A percentile compares a stretch with the other conserved stretches of the same genome.
Conservation (phyloP, 768 basidiomycete species). For the Galerina marginata region DNA sequence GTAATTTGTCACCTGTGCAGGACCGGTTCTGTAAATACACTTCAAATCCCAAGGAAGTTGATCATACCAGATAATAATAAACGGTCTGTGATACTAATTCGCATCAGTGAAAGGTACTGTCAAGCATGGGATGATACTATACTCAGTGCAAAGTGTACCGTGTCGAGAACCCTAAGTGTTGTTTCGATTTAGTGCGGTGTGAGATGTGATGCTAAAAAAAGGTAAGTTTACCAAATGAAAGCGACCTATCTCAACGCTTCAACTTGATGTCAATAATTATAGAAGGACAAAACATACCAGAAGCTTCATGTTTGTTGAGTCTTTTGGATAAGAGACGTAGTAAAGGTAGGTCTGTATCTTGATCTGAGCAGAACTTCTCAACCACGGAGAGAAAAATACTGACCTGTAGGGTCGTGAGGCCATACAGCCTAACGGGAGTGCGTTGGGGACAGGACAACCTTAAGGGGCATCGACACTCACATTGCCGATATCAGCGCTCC, state of each 20-base stretch:
- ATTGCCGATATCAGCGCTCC: constrained; percentile 39
- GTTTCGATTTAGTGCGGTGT: not conserved
- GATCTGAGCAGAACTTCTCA: not conserved
- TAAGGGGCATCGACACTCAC: constrained; percentile 23
- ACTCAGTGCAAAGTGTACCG: constrained; percentile 37
- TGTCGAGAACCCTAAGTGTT: constrained; percentile 33
- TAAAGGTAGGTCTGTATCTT: constrained; percentile 38
- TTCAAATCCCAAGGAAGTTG: too few species aligned
- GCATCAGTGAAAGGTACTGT: not conserved
- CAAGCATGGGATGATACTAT: not conserved
- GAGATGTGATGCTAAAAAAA: not conserved
- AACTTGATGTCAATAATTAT: not conserved
- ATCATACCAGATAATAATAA: constrained; percentile 44
- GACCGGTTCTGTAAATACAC: not conserved
- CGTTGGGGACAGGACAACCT: constrained; percentile 14
- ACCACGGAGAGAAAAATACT: not conserved
- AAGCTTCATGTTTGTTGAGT: constrained; percentile 28
- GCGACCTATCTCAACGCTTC: constrained; percentile 27
- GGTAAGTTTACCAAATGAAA: constrained; percentile 30
- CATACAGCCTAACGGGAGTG: constrained; percentile 32
- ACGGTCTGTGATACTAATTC: constrained; percentile 35
- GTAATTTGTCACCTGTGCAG: constrained; percentile 41
- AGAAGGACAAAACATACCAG: constrained; percentile 23
- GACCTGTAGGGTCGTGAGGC: constrained; percentile 42
- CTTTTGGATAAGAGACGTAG: constrained; percentile 38